Conservation (phyloP, 257 asterid species). For the Jaltomata sinuosa region DNA sequence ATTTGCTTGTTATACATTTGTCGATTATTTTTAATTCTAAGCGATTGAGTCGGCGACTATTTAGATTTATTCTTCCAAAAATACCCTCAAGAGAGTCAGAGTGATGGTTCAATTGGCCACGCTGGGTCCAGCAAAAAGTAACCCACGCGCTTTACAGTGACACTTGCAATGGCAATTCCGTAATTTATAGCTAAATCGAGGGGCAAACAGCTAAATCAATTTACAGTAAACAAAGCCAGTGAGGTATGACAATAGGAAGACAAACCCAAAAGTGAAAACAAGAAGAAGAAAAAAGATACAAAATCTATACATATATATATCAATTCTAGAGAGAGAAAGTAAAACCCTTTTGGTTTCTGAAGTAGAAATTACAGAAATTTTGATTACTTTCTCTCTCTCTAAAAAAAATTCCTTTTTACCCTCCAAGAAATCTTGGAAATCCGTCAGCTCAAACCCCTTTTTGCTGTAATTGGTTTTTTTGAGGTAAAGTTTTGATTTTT, state of each 20-base stretch:
- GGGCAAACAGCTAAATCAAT: constrained; percentile 6
- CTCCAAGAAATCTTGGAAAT: not conserved
- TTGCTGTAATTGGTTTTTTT: not conserved
- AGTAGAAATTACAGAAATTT: not conserved
- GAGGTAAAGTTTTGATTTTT: not conserved
- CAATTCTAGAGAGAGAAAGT: constrained; percentile 6
- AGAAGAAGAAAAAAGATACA: too few species aligned
- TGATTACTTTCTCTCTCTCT: constrained; percentile 1
- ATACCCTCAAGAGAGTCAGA: not conserved
- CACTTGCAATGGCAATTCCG: constrained; percentile 10
- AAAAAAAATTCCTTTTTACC: not conserved
- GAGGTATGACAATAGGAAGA: constrained; percentile 5
- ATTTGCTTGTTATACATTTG: too few species aligned
- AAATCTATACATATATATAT: not conserved
- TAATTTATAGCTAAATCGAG: constrained; percentile 13
- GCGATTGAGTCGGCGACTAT: not conserved
- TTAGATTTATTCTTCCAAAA: not conserved
- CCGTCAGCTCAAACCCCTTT: not conserved
- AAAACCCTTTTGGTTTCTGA: not conserved
- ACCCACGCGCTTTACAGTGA: not conserved
- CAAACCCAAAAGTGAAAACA: constrained; percentile 12
- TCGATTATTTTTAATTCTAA: not conserved
- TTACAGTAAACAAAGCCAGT: constrained; percentile 18
- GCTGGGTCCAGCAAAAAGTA: not conserved
- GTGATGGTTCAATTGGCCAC: not conserved